phyloP scores from a whole-genome alignment of 768 basidiomycete genomes.

The Lactarius tabidus region DNA sequence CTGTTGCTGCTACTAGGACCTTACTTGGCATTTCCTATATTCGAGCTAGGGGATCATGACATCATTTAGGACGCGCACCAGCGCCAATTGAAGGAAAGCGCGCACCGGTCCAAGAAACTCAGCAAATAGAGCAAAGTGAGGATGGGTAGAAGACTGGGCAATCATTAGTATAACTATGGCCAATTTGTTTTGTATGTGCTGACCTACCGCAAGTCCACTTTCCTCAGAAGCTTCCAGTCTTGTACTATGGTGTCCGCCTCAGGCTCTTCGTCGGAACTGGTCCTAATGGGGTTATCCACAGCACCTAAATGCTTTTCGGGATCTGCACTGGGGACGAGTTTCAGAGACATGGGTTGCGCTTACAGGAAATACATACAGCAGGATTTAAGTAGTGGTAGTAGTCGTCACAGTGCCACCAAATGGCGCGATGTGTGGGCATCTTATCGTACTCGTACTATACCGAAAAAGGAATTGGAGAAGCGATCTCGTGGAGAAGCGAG shows the following conservation, averaged over 20 bases:
- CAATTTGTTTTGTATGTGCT: background rate
- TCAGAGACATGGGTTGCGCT: background rate
- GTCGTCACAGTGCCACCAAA: background rate
- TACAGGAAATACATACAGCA: background rate
- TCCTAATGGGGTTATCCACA: background rate
- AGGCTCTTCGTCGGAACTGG: background rate
- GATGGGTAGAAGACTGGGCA: conserved; percentile 37
- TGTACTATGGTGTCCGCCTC: conserved; percentile 10
- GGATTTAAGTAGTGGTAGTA: background rate
- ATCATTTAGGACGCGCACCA: background rate
- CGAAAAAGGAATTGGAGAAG: too few species aligned
- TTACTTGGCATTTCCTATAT: conserved; percentile 41
- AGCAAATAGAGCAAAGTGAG: conserved; percentile 40
- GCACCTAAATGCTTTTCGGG: background rate
- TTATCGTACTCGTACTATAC: background rate
- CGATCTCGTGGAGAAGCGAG: too few species aligned
- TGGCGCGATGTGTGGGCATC: background rate
- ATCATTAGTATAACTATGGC: background rate
- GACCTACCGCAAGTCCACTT: conserved; percentile 18
- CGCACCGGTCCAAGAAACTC: conserved; percentile 40
- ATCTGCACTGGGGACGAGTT: background rate
- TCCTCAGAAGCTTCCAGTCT: conserved; percentile 18
- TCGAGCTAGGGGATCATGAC: conserved; percentile 27
- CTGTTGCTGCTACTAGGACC: background rate
- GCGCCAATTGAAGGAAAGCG: background rate